Base-by-base conservation (phyloP, 2,329 filamentous ascomycete genomes). In the Calonectria hawksworthii region DNA sequence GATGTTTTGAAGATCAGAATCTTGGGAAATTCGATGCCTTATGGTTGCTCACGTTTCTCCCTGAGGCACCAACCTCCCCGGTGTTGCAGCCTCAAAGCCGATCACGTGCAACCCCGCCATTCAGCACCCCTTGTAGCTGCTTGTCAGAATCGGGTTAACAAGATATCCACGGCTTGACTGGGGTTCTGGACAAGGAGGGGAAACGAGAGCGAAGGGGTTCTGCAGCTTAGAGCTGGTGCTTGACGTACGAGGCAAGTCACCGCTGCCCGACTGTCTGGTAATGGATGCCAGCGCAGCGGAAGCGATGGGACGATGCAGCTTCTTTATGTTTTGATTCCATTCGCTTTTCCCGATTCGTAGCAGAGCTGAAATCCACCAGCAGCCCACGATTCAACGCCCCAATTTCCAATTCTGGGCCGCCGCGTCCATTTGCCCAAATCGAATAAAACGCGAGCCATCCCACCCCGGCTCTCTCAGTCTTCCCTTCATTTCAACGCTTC, bases 181-280 rank as follows among this genome's bases (percentile, higher is more conserved):
- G 63, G 51, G 51, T 11, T 66, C 13, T 23, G 52, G 13, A 68
- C 36, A 68, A 47, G 67, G 67, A 47, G 38, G 47, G 23, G 26
- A 50, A 69, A 44, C 26, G 34, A 21, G 5, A 23, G 32, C 56
- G 56, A 61, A 38, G 34, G 23, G 56, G 18, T 28, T 28, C 26
- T 54, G 51, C 51, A 54, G 51, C 61, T 71, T 61, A 21, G 56
- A 61, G 32, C 56, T 61, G 56, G 56, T 36, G n/a, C 18, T 38
- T 64, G 63, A 61, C 54, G 41, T 47, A 70, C 52, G 38, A 69
- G 66, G 66, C 66, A 73, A 64, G 70, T 73, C 56, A 65, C 66
- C 50, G 66, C 71, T 61, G 63, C 41, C 64, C 51, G 26, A 13
- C 23, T 30, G 56, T 38, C 18, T 61, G 56, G 56, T 61, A 61